Percentiles rank a stretch among this genome's conserved stretches.
Conservation (phyloP, 78 protist genomes). For the Bodo saltans region DNA sequence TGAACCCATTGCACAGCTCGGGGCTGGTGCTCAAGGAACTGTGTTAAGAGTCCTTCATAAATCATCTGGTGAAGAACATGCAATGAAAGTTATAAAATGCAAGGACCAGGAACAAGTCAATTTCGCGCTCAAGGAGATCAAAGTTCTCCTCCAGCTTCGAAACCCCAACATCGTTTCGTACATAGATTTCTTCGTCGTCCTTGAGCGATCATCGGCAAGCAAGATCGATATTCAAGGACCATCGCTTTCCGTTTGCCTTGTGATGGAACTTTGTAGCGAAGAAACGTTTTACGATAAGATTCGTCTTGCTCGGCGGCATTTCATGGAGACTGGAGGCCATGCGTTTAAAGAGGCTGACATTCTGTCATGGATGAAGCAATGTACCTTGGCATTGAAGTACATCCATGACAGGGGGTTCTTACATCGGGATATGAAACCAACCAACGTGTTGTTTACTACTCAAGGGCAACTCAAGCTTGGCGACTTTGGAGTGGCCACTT, state of each 20-base stretch:
- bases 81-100: conserved; percentile 14
- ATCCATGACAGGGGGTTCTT: conserved; percentile 26
- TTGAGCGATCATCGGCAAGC: too few relatives aligned
- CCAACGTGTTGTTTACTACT: conserved; percentile 26
- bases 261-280: conserved; percentile 20
- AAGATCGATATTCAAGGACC: neutral
- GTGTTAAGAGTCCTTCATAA: conserved; percentile 1
- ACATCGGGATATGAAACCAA: conserved; percentile 39
- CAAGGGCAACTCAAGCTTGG: conserved; percentile 20
- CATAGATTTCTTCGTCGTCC: conserved; percentile 19
- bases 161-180: conserved; percentile 18
- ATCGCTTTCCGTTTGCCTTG: conserved; percentile 15
- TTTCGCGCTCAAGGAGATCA: conserved; percentile 36
- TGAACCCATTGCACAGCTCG: conserved; percentile 10
- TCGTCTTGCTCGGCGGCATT: neutral
- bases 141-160: conserved; percentile 10
- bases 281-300: conserved; percentile 18
- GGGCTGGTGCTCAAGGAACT: conserved; percentile 29
- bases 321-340: neutral
- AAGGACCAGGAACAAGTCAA: neutral
- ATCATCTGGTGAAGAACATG: neutral
- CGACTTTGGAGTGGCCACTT: conserved; percentile 34
- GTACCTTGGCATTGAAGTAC: conserved; percentile 14
- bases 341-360: neutral
- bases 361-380: conserved; percentile 18